Base-by-base conservation (phyloP, 1,284 basidiomycete species). In the Sphaerobolus stellatus region DNA sequence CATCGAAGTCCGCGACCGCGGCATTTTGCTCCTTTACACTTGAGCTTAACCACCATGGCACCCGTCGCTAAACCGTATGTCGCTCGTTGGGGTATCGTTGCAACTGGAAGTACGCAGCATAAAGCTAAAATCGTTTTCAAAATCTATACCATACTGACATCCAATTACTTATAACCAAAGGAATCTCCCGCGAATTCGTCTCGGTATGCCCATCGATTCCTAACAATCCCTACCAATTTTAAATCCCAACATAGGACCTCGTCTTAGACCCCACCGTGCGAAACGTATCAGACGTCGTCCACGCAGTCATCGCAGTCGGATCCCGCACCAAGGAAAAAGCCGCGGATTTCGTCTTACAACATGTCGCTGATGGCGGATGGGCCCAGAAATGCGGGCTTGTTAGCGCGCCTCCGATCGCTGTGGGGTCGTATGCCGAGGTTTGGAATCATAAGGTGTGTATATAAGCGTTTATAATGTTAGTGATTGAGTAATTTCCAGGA, bases 261-360 rank as follows among this genome's bases (percentile, higher is more conserved):
- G 28, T 27, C 22, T 31, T 50, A 9, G 48, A 50, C 36, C 75
- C 64, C 81, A 27, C 48, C 31, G 33, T 85, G 11, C 88, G 92
- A 20, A 73, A 75, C 45, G 84, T 86, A 4, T 67, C 77, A 28
- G 94, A 96, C 66, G 78, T 96, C 11, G 68, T 75, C 2, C 93
- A 96, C 72, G 82, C 83, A 63, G 75, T 96, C 45, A 77, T 75
- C 7, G 92, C 90, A 2, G 87, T 95, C 25, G 92, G 90, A 6
- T 95, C 93, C 25, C 83, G 92, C 36, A 84, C 73, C 43, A 71
- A 82, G 14, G 75, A 80, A 25, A 88, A 83, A 41, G 93, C 93
- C 3, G 71, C 82, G 56, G 77, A 80, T 31, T 95, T 95, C 67
- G 83, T 94, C 62, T 65, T 79, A 38, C 71, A 72, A 28, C 62